Base-by-base conservation (phyloP, 805 yeast species). In the Teunomyces lycoperdinae region DNA sequence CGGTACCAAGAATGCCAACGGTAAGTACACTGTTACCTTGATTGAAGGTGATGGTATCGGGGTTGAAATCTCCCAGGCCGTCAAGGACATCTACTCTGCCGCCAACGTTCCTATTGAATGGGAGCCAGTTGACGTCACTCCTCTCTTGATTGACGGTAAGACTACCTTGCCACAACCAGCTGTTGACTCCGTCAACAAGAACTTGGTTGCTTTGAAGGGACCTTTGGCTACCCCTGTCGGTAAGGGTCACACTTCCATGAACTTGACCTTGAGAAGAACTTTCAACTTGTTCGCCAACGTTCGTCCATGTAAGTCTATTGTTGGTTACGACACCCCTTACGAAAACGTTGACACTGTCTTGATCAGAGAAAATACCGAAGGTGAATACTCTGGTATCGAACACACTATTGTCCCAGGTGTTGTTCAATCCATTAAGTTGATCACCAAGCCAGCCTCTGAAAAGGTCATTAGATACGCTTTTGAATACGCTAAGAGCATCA, bases 31-130 rank as follows among this genome's bases (percentile, higher is more conserved):
- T 47, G 99, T 94, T 54, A 92, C 99, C 40, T 79, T 94, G 76
- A 92, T 94, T 62, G 97, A 91, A 75, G 98, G 98, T 76, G 98
- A 92, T 67, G 99, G 99, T 79, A 90, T 92, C 59, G 99, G 99
- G 61, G 80, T 85, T 45, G 99, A 94, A 73, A 94, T 94, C 68
- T 87, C 98, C 57, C 83, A 87, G 62, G 88, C 98, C 44, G 97
- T 94, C 58, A 88, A 91, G 78, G 81, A 86, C 56, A 92, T 94
- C 63, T 94, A 89, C 76, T 76, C 84, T 44, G 97, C 97, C 58
- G 99, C 98, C 46, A 73, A 87, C 48, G 96, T 91, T 46, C 99
- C 99, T 57, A 85, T 94, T 62, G 92, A 87, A 64, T 94, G 98
- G 97, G 96, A 92, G 73, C 84, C 87, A 42, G 96, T 91, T 60